Base-by-base conservation (phyloP, 495 filamentous ascomycete genomes). In the Aspergillus ostianus region DNA sequence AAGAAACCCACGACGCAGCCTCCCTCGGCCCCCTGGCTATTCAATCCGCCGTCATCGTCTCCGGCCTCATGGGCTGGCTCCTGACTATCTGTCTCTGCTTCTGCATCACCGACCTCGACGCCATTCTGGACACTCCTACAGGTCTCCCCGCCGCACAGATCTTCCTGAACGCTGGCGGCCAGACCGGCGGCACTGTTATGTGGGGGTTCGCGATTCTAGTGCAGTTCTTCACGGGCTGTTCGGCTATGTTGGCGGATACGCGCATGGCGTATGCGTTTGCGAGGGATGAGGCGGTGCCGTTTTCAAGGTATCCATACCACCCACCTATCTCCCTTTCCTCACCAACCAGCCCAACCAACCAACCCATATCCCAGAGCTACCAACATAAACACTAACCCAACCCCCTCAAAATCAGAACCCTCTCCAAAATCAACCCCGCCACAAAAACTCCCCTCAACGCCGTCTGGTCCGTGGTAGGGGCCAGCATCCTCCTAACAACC, bases 261-360 rank as follows among this genome's bases (percentile, higher is more conserved):
- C 73, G 87, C 60, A 90, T 90, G 87, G 85, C 86, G 6, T 90
- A 84, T 65, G 87, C 87, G 5, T 90, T 90, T 72, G 82, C 87
- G 27, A 77, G 87, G 41, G 87, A 90, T 60, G 80, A 84, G n/a
- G 87, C 84, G 0, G 75, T 90, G 20, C 87, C 87, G 15, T 88
- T 88, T 61, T 90, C 87, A 4, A 67, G 69, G 82, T 86, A 76
- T 48, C 2, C 29, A 30, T 17, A n/a, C 23, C 32, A 44, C 17
- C 12, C 20, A 57, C n/a, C 36, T 26, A 10, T 17, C 2, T 8
- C 55, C 47, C 27, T 41, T 12, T 51, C 49, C n/a, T n/a, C 49
- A 23, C 48, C 18, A 51, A 13, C 4, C 48, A 27, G 20, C n/a
- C n/a, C n/a, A n/a, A n/a, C n/a, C n/a, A n/a, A n/a, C n/a, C n/a